A percentile compares a stretch with the other conserved stretches of the same genome.
phyloP scores from a whole-genome alignment of 106 monocot genomes.

The Acanthochlamys bracteata region DNA sequence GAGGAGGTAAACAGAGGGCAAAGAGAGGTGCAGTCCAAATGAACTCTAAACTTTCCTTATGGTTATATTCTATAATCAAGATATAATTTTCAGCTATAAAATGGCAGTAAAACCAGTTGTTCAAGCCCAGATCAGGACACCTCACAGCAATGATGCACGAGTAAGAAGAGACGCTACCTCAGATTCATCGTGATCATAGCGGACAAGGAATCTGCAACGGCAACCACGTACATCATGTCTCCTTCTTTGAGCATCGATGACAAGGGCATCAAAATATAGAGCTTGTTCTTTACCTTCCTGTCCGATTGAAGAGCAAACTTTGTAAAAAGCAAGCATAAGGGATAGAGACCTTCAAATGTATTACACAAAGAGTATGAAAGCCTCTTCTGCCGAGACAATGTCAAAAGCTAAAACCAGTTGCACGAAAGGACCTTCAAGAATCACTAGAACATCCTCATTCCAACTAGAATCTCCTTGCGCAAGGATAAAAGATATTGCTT shows the following conservation, averaged over 20 bases:
- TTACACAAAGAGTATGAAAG: too few relatives aligned
- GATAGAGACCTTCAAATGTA: too few relatives aligned
- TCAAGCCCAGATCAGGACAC: not conserved
- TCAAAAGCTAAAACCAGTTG: too few relatives aligned
- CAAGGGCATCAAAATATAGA: constrained; percentile 94
- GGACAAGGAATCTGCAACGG: constrained; percentile 87
- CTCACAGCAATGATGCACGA: not conserved
- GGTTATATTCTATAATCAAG: not conserved
- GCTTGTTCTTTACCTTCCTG: constrained; percentile 99
- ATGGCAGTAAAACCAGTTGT: not conserved
- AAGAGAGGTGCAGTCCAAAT: too few relatives aligned
- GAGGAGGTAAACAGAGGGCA: too few relatives aligned
- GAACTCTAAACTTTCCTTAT: not conserved
- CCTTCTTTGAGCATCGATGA: constrained; percentile 85
- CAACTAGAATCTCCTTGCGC: too few relatives aligned
- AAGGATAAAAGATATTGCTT: too few relatives aligned
- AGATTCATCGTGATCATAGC: constrained; percentile 90
- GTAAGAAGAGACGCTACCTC: constrained; percentile 40
- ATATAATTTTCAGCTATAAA: not conserved
- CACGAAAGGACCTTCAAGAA: too few relatives aligned
- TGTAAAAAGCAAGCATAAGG: not conserved
- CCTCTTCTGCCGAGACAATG: too few relatives aligned
- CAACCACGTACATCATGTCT: constrained; percentile 93
- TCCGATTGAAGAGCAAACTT: not conserved
- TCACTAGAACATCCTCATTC: too few relatives aligned